phyloP scores from a whole-genome alignment of 2,329 filamentous ascomycete species.

The Whalleya microplaca region DNA sequence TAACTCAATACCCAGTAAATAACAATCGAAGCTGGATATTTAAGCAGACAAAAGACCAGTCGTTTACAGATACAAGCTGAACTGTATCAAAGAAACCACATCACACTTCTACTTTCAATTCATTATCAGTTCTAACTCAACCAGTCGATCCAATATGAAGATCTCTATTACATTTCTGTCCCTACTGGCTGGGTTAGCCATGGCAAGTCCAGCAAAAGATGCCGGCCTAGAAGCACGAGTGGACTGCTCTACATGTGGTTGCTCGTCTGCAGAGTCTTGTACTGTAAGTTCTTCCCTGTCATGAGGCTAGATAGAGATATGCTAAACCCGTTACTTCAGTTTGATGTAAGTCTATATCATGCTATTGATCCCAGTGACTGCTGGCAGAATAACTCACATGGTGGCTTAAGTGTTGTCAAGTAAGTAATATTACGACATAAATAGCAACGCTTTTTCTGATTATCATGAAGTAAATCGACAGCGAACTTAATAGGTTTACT shows the following conservation, averaged over 20 bases:
- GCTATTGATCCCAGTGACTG: background rate
- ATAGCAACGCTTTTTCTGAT: background rate
- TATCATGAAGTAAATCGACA: background rate
- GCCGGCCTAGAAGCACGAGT: constrained; percentile 12
- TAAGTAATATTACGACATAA: background rate
- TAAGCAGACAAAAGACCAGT: background rate
- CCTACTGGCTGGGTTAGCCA: constrained; percentile 11
- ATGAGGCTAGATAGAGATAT: background rate
- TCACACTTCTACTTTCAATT: background rate
- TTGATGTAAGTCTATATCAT: constrained; percentile 1
- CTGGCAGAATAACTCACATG: background rate
- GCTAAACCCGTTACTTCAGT: background rate
- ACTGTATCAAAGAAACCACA: background rate
- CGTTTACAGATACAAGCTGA: background rate
- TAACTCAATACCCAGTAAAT: background rate
- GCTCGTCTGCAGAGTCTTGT: constrained; percentile 19
- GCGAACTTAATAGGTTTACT: background rate
- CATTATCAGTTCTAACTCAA: background rate
- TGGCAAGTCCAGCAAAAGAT: constrained; percentile 9
- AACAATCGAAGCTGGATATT: background rate
- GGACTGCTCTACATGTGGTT: constrained; percentile 13
- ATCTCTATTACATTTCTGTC: constrained; percentile 10
- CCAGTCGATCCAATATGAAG: constrained; percentile 14
- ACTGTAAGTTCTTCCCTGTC: constrained; percentile 2
- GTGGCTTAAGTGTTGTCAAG: constrained; percentile 6